A percentile compares a stretch with the other conserved stretches of the same genome.
Evolutionary conservation across 306 rosid species (phyloP).

Genomic region (Sicyos baderoa): DNA sequence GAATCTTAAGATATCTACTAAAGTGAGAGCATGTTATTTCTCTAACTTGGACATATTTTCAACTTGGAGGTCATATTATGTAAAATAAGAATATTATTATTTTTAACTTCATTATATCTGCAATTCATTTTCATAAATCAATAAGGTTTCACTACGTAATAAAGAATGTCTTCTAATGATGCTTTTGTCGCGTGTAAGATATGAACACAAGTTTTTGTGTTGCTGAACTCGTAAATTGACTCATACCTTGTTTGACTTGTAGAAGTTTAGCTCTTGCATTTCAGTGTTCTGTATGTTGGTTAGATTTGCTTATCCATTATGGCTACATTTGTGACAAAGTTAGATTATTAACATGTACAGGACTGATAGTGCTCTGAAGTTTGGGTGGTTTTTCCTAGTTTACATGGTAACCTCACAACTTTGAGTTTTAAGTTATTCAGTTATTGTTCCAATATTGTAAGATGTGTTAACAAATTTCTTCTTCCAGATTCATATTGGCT

Average conservation of each 20-base stretch:
- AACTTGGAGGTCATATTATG: too few species aligned
- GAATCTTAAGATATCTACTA: background rate
- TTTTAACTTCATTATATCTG: background rate
- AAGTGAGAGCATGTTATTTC: background rate
- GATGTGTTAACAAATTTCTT: constrained; percentile 20
- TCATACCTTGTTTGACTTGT: background rate
- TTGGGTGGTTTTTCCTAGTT: constrained; percentile 74
- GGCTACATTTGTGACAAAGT: background rate
- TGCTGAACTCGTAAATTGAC: background rate
- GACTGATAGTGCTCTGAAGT: constrained; percentile 92
- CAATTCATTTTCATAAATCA: background rate
- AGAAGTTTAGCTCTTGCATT: background rate
- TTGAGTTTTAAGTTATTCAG: constrained; percentile 9
- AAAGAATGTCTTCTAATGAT: too few species aligned
- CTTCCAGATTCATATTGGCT: constrained; percentile 71
- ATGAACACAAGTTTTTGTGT: background rate
- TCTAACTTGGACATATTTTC: background rate
- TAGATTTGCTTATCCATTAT: background rate
- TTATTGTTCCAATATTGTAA: constrained; percentile 17
- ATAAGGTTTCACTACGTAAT: background rate
- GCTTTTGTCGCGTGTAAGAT: too few species aligned
- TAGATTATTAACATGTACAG: constrained; percentile 31
- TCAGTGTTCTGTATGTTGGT: constrained; percentile 2
- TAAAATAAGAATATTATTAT: too few species aligned
- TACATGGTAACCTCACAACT: constrained; percentile 40